Evolutionary conservation across 805 yeast genomes (phyloP).

Genomic region (Tetrapisispora taiwanensis): DNA sequence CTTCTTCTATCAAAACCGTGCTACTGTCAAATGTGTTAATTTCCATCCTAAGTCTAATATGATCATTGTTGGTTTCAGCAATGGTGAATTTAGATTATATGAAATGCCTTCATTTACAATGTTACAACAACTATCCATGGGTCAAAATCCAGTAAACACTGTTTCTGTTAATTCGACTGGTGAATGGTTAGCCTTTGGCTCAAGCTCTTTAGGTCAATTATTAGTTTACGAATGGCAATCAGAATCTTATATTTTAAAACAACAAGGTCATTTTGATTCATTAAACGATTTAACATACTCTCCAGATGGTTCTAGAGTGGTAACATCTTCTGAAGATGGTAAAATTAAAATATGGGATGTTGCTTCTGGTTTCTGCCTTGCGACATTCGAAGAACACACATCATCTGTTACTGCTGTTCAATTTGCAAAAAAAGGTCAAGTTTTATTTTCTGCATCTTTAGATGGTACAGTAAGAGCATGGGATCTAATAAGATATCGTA

Average conservation of each 20-base stretch:
- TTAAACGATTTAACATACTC: conserved; percentile 78
- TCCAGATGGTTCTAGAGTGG: conserved; percentile 87
- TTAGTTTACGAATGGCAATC: conserved; percentile 98
- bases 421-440: conserved; percentile 85
- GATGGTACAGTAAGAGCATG: conserved; percentile 98
- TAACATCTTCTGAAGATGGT: conserved; percentile 95
- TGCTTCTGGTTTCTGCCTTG: conserved; percentile 81
- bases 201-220: conserved; percentile 81
- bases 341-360: conserved; percentile 96
- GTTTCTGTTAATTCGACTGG: conserved; percentile 75
- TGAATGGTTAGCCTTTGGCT: conserved; percentile 96
- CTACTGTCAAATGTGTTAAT: conserved; percentile 68
- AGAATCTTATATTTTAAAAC: conserved; percentile 87
- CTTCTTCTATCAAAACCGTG: conserved; percentile 52
- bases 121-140: conserved; percentile 83
- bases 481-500: conserved; percentile 88
- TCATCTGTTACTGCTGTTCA: conserved; percentile 80
- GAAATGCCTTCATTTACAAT: conserved; percentile 74
- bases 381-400: conserved; percentile 84
- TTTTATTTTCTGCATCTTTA: conserved; percentile 78
- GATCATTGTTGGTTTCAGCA: conserved; percentile 78
- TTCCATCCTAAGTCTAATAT: conserved; percentile 67
- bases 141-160: conserved; percentile 79
- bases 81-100: conserved; percentile 85
- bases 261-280: conserved; percentile 94